Evolutionary conservation across 176 grass and related monocot species (phyloP).

Genomic region (Juncus effusus): DNA sequence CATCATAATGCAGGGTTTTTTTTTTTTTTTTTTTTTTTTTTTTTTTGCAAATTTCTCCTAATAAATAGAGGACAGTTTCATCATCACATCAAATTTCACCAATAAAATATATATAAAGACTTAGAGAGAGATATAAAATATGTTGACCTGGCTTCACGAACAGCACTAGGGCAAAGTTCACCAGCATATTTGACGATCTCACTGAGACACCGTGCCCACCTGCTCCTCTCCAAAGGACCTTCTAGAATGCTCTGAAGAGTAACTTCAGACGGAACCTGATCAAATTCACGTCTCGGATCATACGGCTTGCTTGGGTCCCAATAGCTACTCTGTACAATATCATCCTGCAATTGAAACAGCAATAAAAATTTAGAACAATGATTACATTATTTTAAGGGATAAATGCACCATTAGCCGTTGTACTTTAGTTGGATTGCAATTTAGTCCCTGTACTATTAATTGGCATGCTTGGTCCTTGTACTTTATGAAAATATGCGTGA

Average conservation of each 20-base stretch:
- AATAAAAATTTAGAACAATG: slow-evolving; percentile 12
- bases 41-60: no score
- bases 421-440: no score
- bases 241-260: slow-evolving; percentile 98
- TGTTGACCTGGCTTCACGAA: slow-evolving; percentile 72
- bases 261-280: slow-evolving; percentile 80
- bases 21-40: no score
- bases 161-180: slow-evolving; percentile 84
- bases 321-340: slow-evolving; percentile 96
- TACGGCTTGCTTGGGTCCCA: slow-evolving; percentile 91
- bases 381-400: no score
- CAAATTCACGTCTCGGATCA: slow-evolving; percentile 90
- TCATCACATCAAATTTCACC: neutral
- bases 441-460: no score
- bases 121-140: slow-evolving; percentile 12
- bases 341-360: slow-evolving; percentile 54
- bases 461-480: no score
- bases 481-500: no score
- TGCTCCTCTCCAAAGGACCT: slow-evolving; percentile 61
- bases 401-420: no score
- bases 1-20: no score
- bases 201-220: slow-evolving; percentile 96
- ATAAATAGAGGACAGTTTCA: no score
- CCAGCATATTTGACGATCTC: slow-evolving; percentile 91
- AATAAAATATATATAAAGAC: slow-evolving; percentile 14